These are phyloP conservation scores for Salix exigua DNA, from an alignment of 345 rosid species.

Conservation along the genomic window DNA sequence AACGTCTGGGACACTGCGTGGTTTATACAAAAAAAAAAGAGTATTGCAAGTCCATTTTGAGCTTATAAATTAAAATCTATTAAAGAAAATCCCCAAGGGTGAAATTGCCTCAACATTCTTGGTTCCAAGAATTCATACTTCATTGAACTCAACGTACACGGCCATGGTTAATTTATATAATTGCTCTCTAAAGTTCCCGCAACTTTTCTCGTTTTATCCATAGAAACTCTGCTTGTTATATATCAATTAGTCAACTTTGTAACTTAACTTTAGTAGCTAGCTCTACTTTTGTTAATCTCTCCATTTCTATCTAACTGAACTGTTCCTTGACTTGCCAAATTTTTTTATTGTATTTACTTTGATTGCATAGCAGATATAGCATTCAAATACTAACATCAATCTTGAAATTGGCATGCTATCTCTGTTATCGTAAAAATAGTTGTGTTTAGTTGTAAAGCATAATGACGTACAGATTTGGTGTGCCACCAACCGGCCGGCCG, in stretches of 20 bases:
- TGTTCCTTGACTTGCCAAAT: too few species aligned
- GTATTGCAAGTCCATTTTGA: not conserved
- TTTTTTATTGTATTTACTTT: not conserved
- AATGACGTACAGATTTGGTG: not conserved
- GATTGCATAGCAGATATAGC: not conserved
- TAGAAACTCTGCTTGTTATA: too few species aligned
- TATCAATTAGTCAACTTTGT: too few species aligned
- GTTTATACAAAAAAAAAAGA: too few species aligned
- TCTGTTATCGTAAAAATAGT: not conserved
- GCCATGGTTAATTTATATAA: too few species aligned
- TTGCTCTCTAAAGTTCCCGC: too few species aligned
- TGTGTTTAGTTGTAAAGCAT: not conserved
- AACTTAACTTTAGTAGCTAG: too few species aligned
- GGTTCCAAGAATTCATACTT: not conserved
- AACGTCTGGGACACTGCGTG: too few species aligned
- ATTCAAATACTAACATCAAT: not conserved
- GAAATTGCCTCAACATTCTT: not conserved
- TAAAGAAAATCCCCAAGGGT: not conserved
- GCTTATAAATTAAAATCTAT: not conserved
- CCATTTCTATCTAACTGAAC: too few species aligned
- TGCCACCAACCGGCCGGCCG: constrained; percentile 9
- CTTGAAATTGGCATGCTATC: not conserved
- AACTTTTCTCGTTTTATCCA: too few species aligned
- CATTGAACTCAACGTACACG: not conserved
- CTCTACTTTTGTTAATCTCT: too few species aligned